Conservation (phyloP, 2,329 filamentous ascomycete genomes). For the Calycina herbarum region DNA sequence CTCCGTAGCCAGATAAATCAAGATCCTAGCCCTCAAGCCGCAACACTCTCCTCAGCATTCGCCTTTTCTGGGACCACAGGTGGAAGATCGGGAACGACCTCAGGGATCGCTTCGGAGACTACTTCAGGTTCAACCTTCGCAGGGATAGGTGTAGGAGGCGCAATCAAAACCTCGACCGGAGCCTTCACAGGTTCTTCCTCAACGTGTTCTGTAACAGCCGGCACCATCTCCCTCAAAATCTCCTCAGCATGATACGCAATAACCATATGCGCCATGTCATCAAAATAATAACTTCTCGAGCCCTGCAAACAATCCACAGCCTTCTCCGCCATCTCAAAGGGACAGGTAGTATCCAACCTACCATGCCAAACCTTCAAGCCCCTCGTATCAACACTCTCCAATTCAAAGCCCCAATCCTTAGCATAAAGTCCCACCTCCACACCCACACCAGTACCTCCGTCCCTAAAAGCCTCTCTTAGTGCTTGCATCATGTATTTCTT, state of each 20-base stretch:
- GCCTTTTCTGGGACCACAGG: not conserved
- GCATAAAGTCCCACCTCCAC: slow-evolving; percentile 12
- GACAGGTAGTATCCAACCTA: slow-evolving; percentile 20
- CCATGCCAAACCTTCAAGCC: slow-evolving; percentile 24
- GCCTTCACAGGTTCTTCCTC: not conserved
- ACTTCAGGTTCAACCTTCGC: not conserved
- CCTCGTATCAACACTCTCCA: slow-evolving; percentile 20
- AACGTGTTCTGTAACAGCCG: not conserved
- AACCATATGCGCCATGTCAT: slow-evolving; percentile 14
- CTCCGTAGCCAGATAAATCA: not conserved
- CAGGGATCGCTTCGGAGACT: not conserved
- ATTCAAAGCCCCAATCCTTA: slow-evolving; percentile 22
- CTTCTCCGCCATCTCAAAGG: slow-evolving; percentile 20
- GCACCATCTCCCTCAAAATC: slow-evolving; percentile 9
- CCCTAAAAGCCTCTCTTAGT: slow-evolving; percentile 15
- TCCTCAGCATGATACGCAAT: slow-evolving; percentile 16
- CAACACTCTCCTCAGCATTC: not conserved
- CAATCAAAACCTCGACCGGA: not conserved
- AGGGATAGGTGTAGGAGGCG: slow-evolving; percentile 2
- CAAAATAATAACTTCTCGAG: slow-evolving; percentile 8
- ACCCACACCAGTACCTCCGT: slow-evolving; percentile 11
- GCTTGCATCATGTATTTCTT: slow-evolving; percentile 5
- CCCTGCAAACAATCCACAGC: slow-evolving; percentile 11
- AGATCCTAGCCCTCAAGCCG: not conserved
- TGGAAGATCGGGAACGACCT: not conserved